Base-by-base conservation (phyloP, 352 stramenopile genomes). In the Pythium plurisporium region DNA sequence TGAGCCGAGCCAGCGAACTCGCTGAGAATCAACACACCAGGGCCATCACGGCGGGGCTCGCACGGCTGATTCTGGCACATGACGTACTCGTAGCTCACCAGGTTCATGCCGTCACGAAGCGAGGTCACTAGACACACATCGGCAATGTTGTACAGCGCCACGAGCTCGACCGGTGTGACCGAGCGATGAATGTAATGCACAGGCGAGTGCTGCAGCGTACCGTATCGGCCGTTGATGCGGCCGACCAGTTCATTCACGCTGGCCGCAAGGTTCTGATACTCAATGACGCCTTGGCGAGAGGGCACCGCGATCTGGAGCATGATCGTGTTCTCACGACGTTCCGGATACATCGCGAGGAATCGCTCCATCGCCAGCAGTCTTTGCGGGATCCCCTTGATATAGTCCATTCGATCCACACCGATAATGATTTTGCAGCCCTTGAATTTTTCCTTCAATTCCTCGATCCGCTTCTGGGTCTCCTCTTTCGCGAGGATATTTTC, bases 261-360 rank as follows among this genome's bases (percentile, higher is more conserved):
- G 9, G 81, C 80, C 27, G 67, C 79, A 46, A 96, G 55, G 46
- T 87, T 73, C 52, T 92, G 82, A 55, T 96, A 96, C 68, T 96
- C 87, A 25, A 84, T 56, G 15, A 96, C 84, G 25, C 87, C 82
- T 8, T 72, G 87, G 10, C 87, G 78, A 5, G 80, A 93, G 15
- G 91, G 95, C 33, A 98, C 96, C 15, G 82, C 95, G 40, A 98
- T 96, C 71, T 98, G 92, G 41, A 98, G 87, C 6, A 98, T 60
- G 26, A 96, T 86, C 48, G 98, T 89, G 64, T 96, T 96, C 15
- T 93, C 91, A 19, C 87, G 79, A 62, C 87, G 95, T 54, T 98
- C 79, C 0, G 87, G 86, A 51, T 94, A 86, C 54, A 77, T 68
- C 14, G 77, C 74, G 1, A 96, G 60, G 59, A 94, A 95, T 4